Evolutionary conservation across 1,139 yeast species (phyloP).

Genomic region (Candida albicans): DNA sequence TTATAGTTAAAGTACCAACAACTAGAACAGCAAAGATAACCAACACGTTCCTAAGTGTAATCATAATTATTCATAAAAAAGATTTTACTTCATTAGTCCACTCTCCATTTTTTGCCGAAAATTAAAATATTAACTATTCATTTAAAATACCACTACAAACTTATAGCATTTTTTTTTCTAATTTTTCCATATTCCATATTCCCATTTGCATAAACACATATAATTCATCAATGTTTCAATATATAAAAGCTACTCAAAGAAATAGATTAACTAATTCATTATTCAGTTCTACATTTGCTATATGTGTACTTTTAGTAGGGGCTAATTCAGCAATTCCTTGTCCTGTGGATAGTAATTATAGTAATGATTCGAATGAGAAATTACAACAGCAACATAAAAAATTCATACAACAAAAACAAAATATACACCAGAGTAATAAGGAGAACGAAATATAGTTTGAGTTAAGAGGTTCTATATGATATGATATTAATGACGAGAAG

Average conservation of each 20-base stretch:
- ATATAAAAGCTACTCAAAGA: constrained; percentile 56
- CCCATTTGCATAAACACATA: background rate
- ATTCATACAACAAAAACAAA: constrained; percentile 12
- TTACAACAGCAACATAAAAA: constrained; percentile 11
- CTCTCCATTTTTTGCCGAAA: no score
- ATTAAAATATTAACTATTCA: no score
- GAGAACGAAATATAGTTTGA: background rate
- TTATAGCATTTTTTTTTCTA: no score
- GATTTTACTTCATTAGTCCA: no score
- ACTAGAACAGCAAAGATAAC: no score
- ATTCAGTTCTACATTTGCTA: constrained; percentile 73
- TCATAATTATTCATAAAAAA: no score
- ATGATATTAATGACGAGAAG: no score
- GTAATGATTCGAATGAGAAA: constrained; percentile 44
- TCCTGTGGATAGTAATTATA: constrained; percentile 58
- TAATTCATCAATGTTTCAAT: constrained; percentile 14
- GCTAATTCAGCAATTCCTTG: constrained; percentile 74
- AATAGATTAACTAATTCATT: constrained; percentile 61
- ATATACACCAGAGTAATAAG: background rate
- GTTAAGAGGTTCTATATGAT: background rate
- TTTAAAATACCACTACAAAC: no score
- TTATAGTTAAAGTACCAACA: background rate
- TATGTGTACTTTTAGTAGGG: constrained; percentile 68
- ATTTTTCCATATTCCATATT: background rate
- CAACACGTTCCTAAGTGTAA: no score